Conservation (phyloP, 2,329 filamentous ascomycete genomes). For the Pyrenochaeta sp. region DNA sequence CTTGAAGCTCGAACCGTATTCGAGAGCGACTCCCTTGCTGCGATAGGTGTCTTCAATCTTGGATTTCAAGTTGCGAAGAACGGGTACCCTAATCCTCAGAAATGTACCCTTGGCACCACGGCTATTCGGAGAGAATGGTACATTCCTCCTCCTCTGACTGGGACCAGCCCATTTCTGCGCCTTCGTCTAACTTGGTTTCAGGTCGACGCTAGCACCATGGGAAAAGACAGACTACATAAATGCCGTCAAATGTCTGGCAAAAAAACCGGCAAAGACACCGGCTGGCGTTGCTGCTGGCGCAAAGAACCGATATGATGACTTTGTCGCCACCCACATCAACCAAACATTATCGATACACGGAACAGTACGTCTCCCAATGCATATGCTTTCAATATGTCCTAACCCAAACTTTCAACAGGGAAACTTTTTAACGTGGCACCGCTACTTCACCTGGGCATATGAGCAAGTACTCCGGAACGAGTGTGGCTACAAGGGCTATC, state of each 20-base stretch:
- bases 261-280: slow-evolving; percentile 34
- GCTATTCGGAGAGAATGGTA: slow-evolving; percentile 56
- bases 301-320: slow-evolving; percentile 43
- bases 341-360: slow-evolving; percentile 40
- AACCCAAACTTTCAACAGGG: slow-evolving; percentile 33
- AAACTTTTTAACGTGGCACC: slow-evolving; percentile 52
- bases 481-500: slow-evolving; percentile 53
- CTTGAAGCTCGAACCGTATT: slow-evolving; percentile 24
- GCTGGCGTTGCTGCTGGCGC: slow-evolving; percentile 31
- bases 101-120: slow-evolving; percentile 51
- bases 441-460: slow-evolving; percentile 54
- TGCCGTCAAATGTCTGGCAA: slow-evolving; percentile 42
- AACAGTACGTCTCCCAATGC: slow-evolving; percentile 19
- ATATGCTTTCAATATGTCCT: slow-evolving; percentile 36
- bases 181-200: slow-evolving; percentile 3
- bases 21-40: slow-evolving; percentile 45
- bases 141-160: neutral
- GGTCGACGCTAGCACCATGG: slow-evolving; percentile 23
- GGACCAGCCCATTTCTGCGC: too few relatives aligned
- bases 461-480: slow-evolving; percentile 53
- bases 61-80: slow-evolving; percentile 30
- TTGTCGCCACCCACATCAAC: slow-evolving; percentile 42
- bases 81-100: slow-evolving; percentile 28
- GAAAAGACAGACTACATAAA: slow-evolving; percentile 41
- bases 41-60: slow-evolving; percentile 43